phyloP scores from a whole-genome alignment of 1,284 basidiomycete species.

The Puccinia coronata region DNA sequence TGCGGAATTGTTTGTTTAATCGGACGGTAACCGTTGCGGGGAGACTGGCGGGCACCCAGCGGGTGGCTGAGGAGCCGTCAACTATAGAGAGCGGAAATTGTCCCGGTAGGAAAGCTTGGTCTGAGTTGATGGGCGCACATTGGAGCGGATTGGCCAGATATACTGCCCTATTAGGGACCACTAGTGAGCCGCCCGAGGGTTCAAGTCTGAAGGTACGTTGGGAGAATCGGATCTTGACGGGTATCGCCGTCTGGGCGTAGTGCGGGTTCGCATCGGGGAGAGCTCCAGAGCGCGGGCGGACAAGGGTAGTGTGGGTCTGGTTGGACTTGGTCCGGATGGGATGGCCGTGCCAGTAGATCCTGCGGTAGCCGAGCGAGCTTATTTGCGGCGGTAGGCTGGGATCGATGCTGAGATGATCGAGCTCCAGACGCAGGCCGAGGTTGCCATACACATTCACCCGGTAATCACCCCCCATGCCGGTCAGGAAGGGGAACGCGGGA shows the following conservation, averaged over 20 bases:
- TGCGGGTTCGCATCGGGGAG: slow-evolving; percentile 50
- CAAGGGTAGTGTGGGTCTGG: slow-evolving; percentile 55
- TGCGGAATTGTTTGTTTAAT: background rate
- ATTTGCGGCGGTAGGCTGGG: background rate
- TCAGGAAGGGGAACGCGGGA: slow-evolving; percentile 56
- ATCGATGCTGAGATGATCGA: background rate
- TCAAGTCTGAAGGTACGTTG: slow-evolving; percentile 48
- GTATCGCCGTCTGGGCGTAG: slow-evolving; percentile 15
- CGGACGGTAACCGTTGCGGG: slow-evolving; percentile 14
- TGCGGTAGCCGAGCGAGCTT: background rate
- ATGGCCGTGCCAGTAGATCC: slow-evolving; percentile 37
- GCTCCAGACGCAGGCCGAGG: slow-evolving; percentile 29
- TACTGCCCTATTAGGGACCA: slow-evolving; percentile 20
- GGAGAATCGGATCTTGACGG: slow-evolving; percentile 51
- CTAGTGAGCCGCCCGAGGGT: slow-evolving; percentile 39
- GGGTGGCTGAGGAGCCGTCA: slow-evolving; percentile 54
- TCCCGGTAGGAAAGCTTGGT: slow-evolving; percentile 51
- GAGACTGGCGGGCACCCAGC: slow-evolving; percentile 10
- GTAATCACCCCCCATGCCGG: slow-evolving; percentile 54
- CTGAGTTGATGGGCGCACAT: slow-evolving; percentile 49
- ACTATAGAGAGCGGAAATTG: slow-evolving; percentile 53
- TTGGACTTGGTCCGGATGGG: slow-evolving; percentile 50
- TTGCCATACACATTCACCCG: slow-evolving; percentile 43
- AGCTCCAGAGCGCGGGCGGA: slow-evolving; percentile 51
- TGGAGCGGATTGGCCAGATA: slow-evolving; percentile 53